Evolutionary conservation across 257 asterid species (phyloP), one percentile per base, ranked within the genome.

Genomic region (Penstemon eatonii): DNA sequence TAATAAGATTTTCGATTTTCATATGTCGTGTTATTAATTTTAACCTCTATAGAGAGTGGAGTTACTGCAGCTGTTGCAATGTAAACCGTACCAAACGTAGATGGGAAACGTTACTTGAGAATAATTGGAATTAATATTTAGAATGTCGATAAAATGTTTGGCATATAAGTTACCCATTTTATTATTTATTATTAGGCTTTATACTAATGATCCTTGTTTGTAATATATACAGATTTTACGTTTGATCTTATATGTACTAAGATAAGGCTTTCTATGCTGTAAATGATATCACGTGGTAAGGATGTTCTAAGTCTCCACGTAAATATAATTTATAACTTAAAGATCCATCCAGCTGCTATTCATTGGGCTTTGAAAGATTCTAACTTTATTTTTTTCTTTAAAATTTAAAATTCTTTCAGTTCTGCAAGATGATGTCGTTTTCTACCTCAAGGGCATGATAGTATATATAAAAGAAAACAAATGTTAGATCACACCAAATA

Each of bases 1-100:
- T 92, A 79, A 71, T 44, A 41, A 8, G 9, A 47, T 68, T 56
- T 44, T 38, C 56, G 52, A 36, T 45, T 65, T 50, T 63, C 71
- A 18, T 58, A 1, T 47, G 10, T 7, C 51, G 39, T 69, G 4
- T 38, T 5, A 54, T 50, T 49, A 40, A 49, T 42, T 44, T 49
- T 40, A 15, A 41, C 42, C 7, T 53, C 36, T 43, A 36, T 5
- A 41, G 43, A 38, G 50, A 50, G 36, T 67, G 49, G n/a, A 61
- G 36, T 12, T 40, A 51, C 67, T 47, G 45, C 45, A 46, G 46
- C 54, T 18, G 46, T 65, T 57, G 25, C 56, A 41, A 25, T 25
- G 33, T 25, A 25, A 25, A 25, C 33, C 33, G 33, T 49, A 57
- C 12, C 37, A 38, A 12, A 25, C 12, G 43, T 54, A 2, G 25